Evolutionary conservation across 1,139 yeast genomes (phyloP).

Genomic region (Sugiyamaella neomexicana): DNA sequence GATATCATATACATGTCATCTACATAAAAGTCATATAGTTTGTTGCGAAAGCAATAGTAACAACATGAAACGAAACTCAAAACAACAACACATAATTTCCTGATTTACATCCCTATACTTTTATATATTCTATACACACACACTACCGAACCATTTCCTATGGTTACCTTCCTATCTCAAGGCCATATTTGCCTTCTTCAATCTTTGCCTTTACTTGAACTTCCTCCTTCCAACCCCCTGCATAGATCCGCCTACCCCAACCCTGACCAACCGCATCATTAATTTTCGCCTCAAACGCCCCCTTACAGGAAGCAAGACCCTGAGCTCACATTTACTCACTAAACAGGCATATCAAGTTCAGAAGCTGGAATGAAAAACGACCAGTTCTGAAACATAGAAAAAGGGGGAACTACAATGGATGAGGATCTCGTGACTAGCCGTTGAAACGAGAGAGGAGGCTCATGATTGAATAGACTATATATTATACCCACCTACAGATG

Average conservation of each 20-base stretch:
- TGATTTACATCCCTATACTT: too few species aligned
- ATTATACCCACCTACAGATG: constrained; percentile 1
- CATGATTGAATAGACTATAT: background rate
- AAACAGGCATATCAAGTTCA: background rate
- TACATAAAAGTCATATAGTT: too few species aligned
- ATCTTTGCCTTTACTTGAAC: too few species aligned
- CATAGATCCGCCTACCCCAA: background rate
- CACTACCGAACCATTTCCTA: too few species aligned
- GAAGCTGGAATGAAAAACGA: constrained; percentile 12
- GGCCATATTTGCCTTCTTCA: too few species aligned
- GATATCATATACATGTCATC: too few species aligned
- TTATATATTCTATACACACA: too few species aligned
- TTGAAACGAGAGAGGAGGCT: background rate
- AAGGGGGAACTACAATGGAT: background rate
- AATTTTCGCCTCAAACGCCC: background rate
- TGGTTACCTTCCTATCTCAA: too few species aligned
- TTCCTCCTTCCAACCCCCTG: too few species aligned
- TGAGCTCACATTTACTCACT: background rate
- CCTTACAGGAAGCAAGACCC: constrained; percentile 1
- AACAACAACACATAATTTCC: too few species aligned
- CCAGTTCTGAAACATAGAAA: background rate
- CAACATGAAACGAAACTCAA: too few species aligned
- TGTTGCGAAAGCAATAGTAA: too few species aligned
- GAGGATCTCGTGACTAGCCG: background rate
- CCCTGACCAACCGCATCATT: background rate